Evolutionary conservation across 2,329 filamentous ascomycete species (phyloP), one percentile per base, ranked within the genome.

Genomic region (Cladosporium austrohemisphaericum): DNA sequence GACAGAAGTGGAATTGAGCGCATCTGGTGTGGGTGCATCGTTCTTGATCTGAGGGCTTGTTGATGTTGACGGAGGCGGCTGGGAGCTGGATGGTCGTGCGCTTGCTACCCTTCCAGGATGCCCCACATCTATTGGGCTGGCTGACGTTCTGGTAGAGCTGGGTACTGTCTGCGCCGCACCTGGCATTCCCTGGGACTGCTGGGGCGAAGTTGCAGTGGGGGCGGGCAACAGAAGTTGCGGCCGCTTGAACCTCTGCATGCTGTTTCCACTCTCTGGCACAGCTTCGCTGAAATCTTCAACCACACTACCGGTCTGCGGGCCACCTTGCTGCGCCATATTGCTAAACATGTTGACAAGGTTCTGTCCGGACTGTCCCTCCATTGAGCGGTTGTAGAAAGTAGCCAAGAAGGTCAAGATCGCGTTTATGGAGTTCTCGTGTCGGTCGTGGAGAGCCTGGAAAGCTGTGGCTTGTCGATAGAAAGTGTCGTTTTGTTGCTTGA

Each of bases 351-450:
- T 91, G 49, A 86, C 83, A 33, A 97, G 79, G 52, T 88, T 92
- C 62, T 88, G 82, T 1, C 81, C 76, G 14, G 80, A 84, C 59
- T 92, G 86, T 28, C 91, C 88, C 65, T 96, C 91, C 41, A 98
- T 72, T 55, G 89, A 95, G 62, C 94, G 86, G 55, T 95, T 86
- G 71, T 97, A 98, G 33, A 98, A 92, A 10, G 94, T 97, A 37
- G 92, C 93, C 16, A 98, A 78, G 68, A 98, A 97, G 41, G 91
- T 95, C 33, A 98, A 78, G 54, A 98, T 97, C n/a, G 92, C 92
- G 63, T 96, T 97, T 69, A 98, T 97, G 0, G 92, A 96, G 65
- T 92, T 95, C 65, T 98, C 93, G 63, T 98, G 93, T n/a, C 93
- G 84, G 59, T 92, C 90, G 63, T 97, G 92, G 64, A 95, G 83